These are phyloP conservation scores for Ilex paraguariensis DNA, from an alignment of 305 asterid species.

Conservation along the genomic window DNA sequence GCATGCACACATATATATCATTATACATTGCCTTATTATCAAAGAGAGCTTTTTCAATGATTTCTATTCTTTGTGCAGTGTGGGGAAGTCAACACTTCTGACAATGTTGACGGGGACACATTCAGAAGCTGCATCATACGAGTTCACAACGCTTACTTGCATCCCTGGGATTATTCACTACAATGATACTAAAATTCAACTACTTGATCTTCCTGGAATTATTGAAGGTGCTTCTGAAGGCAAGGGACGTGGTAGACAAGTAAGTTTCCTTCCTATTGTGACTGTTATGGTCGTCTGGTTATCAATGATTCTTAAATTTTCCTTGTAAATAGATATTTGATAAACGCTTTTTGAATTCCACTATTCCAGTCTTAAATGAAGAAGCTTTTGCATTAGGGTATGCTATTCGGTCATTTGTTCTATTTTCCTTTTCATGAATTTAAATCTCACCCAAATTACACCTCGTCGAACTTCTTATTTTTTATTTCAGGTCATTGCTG, in stretches of 20 bases:
- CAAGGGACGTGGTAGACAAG: slow-evolving; percentile 99
- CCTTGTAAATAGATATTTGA: background rate
- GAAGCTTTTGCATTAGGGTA: no score
- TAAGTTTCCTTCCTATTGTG: slow-evolving; percentile 11
- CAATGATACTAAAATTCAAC: slow-evolving; percentile 93
- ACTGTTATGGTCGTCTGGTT: background rate
- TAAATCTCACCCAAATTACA: background rate
- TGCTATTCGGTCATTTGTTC: no score
- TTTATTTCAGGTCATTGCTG: slow-evolving; percentile 83
- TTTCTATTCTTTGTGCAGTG: slow-evolving; percentile 34
- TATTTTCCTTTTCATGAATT: no score
- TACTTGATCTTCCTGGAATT: slow-evolving; percentile 99
- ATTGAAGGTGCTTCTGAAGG: slow-evolving; percentile 99
- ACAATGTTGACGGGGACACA: slow-evolving; percentile 98
- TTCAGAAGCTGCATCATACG: slow-evolving; percentile 97
- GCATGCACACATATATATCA: background rate
- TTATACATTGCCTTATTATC: background rate
- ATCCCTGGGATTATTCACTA: slow-evolving; percentile 98
- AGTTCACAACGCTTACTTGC: slow-evolving; percentile 97
- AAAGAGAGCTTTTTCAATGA: background rate
- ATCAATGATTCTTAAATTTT: background rate
- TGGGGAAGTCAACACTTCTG: slow-evolving; percentile 88
- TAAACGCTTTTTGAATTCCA: background rate
- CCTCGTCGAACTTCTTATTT: background rate
- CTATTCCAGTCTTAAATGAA: background rate